phyloP scores from a whole-genome alignment of 2,329 filamentous ascomycete species.

The Botryotinia calthae region DNA sequence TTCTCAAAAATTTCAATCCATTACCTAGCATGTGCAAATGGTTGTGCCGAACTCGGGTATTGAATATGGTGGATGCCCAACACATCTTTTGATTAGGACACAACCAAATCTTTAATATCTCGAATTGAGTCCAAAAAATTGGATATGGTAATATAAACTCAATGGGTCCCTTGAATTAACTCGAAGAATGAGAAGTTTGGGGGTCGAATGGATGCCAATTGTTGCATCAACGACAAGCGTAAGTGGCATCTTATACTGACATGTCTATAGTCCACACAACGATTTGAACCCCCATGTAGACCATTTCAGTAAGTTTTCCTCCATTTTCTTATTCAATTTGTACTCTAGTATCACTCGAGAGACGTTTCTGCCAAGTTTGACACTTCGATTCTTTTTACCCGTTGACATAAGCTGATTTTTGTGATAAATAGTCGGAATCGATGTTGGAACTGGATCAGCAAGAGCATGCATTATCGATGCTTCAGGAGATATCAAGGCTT shows the following conservation, averaged over 20 bases:
- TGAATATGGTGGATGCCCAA: neutral
- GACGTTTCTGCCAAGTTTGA: neutral
- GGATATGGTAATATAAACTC: neutral
- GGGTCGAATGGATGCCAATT: neutral
- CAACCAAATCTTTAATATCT: neutral
- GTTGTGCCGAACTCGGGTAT: neutral
- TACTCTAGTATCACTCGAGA: neutral
- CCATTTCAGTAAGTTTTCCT: slow-evolving; percentile 47
- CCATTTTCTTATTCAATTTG: neutral
- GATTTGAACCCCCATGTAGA: slow-evolving; percentile 46
- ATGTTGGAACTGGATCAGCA: slow-evolving; percentile 94
- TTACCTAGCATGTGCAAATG: neutral
- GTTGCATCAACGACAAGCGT: neutral
- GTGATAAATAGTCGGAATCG: slow-evolving; percentile 64
- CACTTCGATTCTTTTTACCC: neutral
- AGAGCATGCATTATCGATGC: slow-evolving; percentile 93
- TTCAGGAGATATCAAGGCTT: slow-evolving; percentile 78
- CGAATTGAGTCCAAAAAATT: neutral
- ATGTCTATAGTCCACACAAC: slow-evolving; percentile 33
- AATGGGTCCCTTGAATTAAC: neutral
- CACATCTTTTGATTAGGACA: neutral
- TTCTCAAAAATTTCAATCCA: too few species aligned
- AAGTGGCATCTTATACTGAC: neutral
- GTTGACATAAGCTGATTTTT: slow-evolving; percentile 5
- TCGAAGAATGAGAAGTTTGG: neutral